Evolutionary conservation across 2,329 filamentous ascomycete species (phyloP), one percentile per base, ranked within the genome.

Genomic region (Aspergillus candidus): DNA sequence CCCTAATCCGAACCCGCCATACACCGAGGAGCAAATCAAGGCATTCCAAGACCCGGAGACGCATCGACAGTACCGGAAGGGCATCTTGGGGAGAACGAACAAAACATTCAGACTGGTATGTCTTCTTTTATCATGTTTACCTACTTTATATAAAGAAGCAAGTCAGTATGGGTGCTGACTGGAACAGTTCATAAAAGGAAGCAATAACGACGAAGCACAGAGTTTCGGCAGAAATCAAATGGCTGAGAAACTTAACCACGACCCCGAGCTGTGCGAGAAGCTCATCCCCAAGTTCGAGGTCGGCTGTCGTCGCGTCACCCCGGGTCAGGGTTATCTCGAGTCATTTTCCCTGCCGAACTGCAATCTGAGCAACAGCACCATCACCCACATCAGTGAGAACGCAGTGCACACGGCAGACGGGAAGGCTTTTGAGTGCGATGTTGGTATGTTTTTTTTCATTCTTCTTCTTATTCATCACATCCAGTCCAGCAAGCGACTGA

Each of bases 51-150:
- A 65, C 27, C 61, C 62, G 7, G 53, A 60, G 38, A 54, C 55
- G n/a, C 55, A 65, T 42, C 59, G 58, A 15, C 44, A 59, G 12
- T 66, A 67, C 44, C 52, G 66, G 4, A 68, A 66, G 49, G 61
- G 55, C 33, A 60, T 69, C 10, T 51, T 54, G 22, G 38, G 44
- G 10, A 46, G 48, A 14, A 54, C 48, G 6, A 54, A 54, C 17
- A 49, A 46, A 38, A 49, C 46, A 8, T 54, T 52, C 35, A 45
- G 49, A 13, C 41, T 53, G 47, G 51, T 51, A 46, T 17, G 35
- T 46, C 12, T 12, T 29, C 15, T 8, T 35, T 7, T 27, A 1
- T 2, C 6, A 27, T 27, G 22, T 27, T 10, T 8, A 27, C 22
- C 6, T 3, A 18, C 22, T 10, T 27, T 27, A 27, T 27, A 7